Percentiles rank a stretch among this genome's conserved stretches.
Evolutionary conservation across 495 filamentous ascomycete species (phyloP).

Genomic region (Aspergillus heteromorphus): DNA sequence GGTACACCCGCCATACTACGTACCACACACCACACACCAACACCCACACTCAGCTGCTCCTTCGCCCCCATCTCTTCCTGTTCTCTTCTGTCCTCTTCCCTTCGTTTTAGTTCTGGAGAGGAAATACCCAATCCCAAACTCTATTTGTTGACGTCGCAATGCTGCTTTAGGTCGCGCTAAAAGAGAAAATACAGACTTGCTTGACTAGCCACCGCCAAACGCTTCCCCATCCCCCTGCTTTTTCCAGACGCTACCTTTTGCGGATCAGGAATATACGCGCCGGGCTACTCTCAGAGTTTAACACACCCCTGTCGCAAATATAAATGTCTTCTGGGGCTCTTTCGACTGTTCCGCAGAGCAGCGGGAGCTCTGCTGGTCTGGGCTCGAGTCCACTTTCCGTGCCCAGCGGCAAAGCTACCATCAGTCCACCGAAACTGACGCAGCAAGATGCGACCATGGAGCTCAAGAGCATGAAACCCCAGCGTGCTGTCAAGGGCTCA

Average conservation of each 20-base stretch:
- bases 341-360: conserved; percentile 22
- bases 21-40: not conserved
- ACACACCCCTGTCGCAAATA: not conserved
- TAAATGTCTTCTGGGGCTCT: conserved; percentile 28
- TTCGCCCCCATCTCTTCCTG: not conserved
- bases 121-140: not conserved
- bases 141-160: conserved; percentile 8
- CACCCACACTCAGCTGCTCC: not conserved
- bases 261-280: not conserved
- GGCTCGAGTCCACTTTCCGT: conserved; percentile 25
- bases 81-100: not conserved
- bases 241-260: not conserved
- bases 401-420: conserved; percentile 51
- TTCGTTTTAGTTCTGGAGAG: not conserved
- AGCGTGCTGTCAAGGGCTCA: conserved; percentile 29
- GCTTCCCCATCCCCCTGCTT: conserved; percentile 7
- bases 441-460: conserved; percentile 55
- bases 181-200: not conserved
- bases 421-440: conserved; percentile 53
- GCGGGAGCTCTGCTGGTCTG: conserved; percentile 20
- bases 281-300: not conserved
- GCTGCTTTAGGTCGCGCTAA: conserved; percentile 6
- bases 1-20: no score
- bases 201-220: conserved; percentile 8
- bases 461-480: conserved; percentile 57